Evolutionary conservation across 148 eudicot genomes (phyloP), one percentile per base, ranked within the genome.

Genomic region (Rhododendron mucronatum): DNA sequence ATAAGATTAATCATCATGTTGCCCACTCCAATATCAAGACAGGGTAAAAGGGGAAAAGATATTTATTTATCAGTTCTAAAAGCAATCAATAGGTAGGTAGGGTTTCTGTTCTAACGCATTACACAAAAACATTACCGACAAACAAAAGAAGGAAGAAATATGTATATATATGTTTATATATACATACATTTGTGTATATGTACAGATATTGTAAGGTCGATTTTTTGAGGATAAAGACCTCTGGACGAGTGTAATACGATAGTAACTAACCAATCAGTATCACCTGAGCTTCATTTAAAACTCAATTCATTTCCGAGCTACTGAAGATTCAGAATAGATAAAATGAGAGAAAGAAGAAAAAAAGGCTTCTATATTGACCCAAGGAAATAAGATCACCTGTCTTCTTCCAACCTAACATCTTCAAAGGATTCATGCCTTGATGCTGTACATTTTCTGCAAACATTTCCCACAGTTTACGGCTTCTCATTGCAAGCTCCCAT

Each of bases 401-500:
- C 93, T 91, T 93, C 88, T 91, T 94, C 98, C 98, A 97, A 74
- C 99, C 98, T 80, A 97, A 85, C 67, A 84, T 87, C 83, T 91
- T 88, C 79, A 87, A 86, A 87, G 99, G 99, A 91, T 93, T 93
- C 91, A 76, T 83, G 47, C 98, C 96, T 86, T 93, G 91, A 83
- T 88, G 80, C 79, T 90, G 87, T 77, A 97, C 20, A 67, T 50
- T 85, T 37, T 93, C 92, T 2, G 95, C 96, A 67, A 95, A 79
- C 67, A 35, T 86, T 85, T 93, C 94, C 99, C 99, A 97, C 87
- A 97, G 83, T 39, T 89, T 78, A 83, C 90, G 96, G 92, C 99
- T 94, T 91, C 99, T 91, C 87, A 87, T 57, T 53, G 93, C 92
- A 81, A 97, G 90, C 87, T 97, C 96, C 98, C 98, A 95, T 89